Base-by-base conservation (phyloP, 306 rosid species). In the Cyclanthera cordifolia region DNA sequence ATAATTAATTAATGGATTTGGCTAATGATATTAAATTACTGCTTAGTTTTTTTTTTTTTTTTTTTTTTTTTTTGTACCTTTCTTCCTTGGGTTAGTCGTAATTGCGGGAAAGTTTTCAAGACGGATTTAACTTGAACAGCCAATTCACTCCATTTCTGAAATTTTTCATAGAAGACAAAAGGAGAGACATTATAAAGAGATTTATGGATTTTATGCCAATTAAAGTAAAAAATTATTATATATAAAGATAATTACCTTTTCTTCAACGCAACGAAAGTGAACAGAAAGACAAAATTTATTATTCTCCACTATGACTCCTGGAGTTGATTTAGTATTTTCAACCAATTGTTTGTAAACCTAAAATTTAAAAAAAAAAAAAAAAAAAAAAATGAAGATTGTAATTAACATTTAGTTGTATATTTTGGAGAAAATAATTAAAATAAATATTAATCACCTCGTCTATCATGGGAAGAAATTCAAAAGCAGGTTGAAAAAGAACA, bases 191-290 rank as follows among this genome's bases (percentile, higher is more conserved):
- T 55, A 13, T 55, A 27, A 56, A 56, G 20, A 56, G 9, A 19
- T 27, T 30, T 30, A 56, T 14, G 4, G 21, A 57, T 28, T n/a
- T n/a, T 1, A 43, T 57, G 64, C 17, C 8, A 10, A 34, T 60
- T 7, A 24, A 28, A 58, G 30, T 28, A 1, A 16, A 5, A 1
- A 58, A 56, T 16, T 58, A 28, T 34, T 14, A 54, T 24, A 54
- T 23, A 54, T 28, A 3, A 37, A 56, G 2, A 17, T 25, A 24
- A 27, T 15, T 73, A 88, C 98, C 93, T 87, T 89, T 83, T 93
- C 98, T 23, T 93, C 96, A 53, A 93, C 98, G 55, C 98, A 86
- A 10, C 98, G 96, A 65, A 75, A 93, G 53, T 93, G 98, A 70
- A 93, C 98, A 50, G 98, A 87, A 16, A 73, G 70, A 41, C 98